Conservation (phyloP, 257 asterid genomes). For the Apocynum venetum region DNA sequence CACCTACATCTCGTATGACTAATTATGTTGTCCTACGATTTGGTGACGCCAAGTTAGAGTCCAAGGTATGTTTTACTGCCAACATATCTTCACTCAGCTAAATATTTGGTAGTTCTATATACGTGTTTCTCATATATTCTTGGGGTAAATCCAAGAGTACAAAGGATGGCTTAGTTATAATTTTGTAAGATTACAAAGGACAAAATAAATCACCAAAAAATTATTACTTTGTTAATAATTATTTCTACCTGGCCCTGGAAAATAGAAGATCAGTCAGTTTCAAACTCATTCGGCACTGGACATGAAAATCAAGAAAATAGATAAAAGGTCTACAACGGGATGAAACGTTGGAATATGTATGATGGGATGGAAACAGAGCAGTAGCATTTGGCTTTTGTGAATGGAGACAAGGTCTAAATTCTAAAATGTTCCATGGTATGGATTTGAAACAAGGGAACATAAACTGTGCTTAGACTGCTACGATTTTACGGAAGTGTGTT, state of each 20-base stretch:
- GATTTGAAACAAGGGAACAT: background rate
- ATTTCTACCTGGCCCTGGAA: background rate
- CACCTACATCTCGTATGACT: conserved; percentile 88
- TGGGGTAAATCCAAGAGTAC: background rate
- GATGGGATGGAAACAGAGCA: background rate
- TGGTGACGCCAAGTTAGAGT: conserved; percentile 54
- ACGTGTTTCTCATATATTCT: background rate
- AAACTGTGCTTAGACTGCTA: no score
- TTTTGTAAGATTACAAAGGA: background rate
- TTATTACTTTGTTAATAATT: background rate
- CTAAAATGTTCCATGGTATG: background rate
- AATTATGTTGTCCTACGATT: conserved; percentile 83
- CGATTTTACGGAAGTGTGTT: no score
- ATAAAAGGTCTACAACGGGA: background rate
- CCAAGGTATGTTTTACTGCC: conserved; percentile 40
- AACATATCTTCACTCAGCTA: background rate
- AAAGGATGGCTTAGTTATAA: background rate
- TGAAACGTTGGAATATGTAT: background rate
- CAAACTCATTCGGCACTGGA: background rate
- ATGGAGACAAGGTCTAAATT: background rate
- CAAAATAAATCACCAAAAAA: background rate
- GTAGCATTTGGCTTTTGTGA: background rate
- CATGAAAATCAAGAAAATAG: background rate
- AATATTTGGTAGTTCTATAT: background rate
- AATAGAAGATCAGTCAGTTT: background rate